phyloP scores from a whole-genome alignment of 2,329 filamentous ascomycete genomes.

The Didymella pomorum region DNA sequence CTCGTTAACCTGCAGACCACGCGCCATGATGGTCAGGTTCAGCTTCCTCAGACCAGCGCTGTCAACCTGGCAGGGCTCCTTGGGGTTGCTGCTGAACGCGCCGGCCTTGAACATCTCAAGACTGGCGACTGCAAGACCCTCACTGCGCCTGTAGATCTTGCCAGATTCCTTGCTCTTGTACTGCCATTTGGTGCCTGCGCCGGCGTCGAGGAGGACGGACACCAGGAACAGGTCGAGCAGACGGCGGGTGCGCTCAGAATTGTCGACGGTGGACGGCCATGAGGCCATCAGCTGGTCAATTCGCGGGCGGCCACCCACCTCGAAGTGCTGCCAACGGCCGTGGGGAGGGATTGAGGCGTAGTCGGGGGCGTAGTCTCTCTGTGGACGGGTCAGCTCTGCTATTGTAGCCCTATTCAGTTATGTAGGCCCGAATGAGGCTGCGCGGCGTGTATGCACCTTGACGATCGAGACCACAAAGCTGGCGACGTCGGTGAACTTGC shows the following conservation, averaged over 20 bases:
- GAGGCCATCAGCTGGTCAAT: conserved; percentile 74
- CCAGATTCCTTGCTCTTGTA: conserved; percentile 93
- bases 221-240: conserved; percentile 80
- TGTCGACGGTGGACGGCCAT: conserved; percentile 74
- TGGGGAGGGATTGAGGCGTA: conserved; percentile 83
- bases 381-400: conserved; percentile 11
- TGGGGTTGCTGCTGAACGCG: conserved; percentile 81
- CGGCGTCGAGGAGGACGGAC: conserved; percentile 84
- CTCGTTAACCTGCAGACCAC: conserved; percentile 83
- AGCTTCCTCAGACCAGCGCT: conserved; percentile 78
- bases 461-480: conserved; percentile 91
- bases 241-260: conserved; percentile 75
- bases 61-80: conserved; percentile 89
- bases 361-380: conserved; percentile 75
- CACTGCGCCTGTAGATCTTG: conserved; percentile 81
- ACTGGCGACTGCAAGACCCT: conserved; percentile 81
- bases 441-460: conserved; percentile 68
- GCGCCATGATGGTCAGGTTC: conserved; percentile 76
- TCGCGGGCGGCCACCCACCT: conserved; percentile 78
- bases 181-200: conserved; percentile 87
- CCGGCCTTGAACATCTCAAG: conserved; percentile 95
- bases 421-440: conserved; percentile 2
- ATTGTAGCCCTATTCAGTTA: background rate
- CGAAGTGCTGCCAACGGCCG: conserved; percentile 68
- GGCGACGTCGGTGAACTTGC: conserved; percentile 83